Conservation (phyloP, 164 flowering plant species). For the Tetrastigma voinierianum region DNA sequence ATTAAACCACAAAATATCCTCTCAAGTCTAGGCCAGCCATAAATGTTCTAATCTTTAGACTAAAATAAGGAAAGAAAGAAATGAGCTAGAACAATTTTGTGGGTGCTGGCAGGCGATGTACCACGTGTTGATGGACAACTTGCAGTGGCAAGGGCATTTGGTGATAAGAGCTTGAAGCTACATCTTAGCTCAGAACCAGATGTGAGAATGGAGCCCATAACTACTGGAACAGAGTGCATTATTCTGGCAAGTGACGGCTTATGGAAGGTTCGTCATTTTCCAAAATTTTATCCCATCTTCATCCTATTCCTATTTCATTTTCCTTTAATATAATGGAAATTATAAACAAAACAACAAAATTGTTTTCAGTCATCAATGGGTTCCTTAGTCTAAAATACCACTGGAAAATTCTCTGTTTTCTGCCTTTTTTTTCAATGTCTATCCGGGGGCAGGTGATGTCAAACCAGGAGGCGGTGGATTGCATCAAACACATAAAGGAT, state of each 20-base stretch:
- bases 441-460: conserved; percentile 59
- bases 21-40: too few species aligned
- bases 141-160: conserved; percentile 89
- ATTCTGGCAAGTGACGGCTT: conserved; percentile 74
- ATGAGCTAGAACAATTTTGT: not conserved
- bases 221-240: conserved; percentile 40
- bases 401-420: not conserved
- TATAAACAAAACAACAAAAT: not conserved
- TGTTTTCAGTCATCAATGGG: not conserved
- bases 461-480: conserved; percentile 64
- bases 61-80: not conserved
- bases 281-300: not conserved
- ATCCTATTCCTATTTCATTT: not conserved
- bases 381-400: too few species aligned
- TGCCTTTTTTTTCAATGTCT: not conserved
- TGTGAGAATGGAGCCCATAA: conserved; percentile 30
- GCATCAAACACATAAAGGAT: conserved; percentile 43
- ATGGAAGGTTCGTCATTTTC: conserved; percentile 53
- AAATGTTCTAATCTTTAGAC: too few species aligned
- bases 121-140: conserved; percentile 92
- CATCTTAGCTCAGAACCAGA: conserved; percentile 75
- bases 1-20: too few species aligned
- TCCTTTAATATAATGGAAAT: not conserved
- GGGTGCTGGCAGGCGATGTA: conserved; percentile 57
- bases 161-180: conserved; percentile 76